These are phyloP conservation scores for Mortierella sp. DNA, from an alignment of 371 early-diverging fungal genomes.

Conservation along the genomic window DNA sequence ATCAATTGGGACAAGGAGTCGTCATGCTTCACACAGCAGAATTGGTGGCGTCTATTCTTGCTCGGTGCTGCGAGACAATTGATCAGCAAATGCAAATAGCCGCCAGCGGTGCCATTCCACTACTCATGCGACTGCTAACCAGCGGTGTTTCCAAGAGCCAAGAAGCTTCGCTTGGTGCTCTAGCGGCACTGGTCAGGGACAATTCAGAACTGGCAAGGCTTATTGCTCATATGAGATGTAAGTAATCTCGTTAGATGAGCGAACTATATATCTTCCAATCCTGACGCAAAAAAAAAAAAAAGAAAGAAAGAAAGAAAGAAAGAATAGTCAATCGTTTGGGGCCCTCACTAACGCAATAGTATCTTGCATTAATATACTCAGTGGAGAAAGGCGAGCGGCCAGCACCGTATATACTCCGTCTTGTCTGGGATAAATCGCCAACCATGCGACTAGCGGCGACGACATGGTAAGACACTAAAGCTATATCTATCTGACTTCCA, in stretches of 20 bases:
- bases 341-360: too few species aligned
- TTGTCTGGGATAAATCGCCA: conserved; percentile 73
- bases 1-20: conserved; percentile 57
- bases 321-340: background rate
- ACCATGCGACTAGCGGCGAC: conserved; percentile 79
- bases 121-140: conserved; percentile 70
- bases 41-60: conserved; percentile 75
- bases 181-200: conserved; percentile 76
- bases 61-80: conserved; percentile 72
- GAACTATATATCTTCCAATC: background rate
- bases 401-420: conserved; percentile 68
- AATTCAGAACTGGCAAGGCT: conserved; percentile 67
- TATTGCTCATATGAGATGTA: conserved; percentile 67
- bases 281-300: too few species aligned
- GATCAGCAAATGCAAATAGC: conserved; percentile 74
- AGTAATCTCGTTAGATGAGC: background rate
- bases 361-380: conserved; percentile 11
- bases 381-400: conserved; percentile 49
- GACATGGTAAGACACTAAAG: conserved; percentile 63
- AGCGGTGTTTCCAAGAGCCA: conserved; percentile 73
- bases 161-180: conserved; percentile 85
- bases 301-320: background rate
- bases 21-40: conserved; percentile 74
- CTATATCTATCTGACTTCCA: background rate
- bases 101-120: conserved; percentile 69